phyloP scores from a whole-genome alignment of 164 flowering plant species.

The Liriodendron chinense region DNA sequence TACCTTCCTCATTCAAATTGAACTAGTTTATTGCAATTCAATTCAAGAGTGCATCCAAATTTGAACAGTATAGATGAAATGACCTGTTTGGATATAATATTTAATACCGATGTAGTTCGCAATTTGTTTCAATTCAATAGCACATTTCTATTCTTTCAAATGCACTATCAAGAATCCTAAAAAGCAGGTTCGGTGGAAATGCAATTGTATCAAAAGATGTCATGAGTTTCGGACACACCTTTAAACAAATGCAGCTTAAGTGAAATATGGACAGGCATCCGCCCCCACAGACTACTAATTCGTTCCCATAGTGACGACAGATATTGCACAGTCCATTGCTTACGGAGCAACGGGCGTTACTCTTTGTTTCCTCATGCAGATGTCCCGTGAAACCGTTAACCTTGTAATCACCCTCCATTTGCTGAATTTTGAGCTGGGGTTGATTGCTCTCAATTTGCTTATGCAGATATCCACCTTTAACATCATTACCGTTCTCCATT shows the following conservation, averaged over 20 bases:
- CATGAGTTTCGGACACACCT: slow-evolving; percentile 37
- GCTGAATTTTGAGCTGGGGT: neutral
- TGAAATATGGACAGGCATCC: slow-evolving; percentile 87
- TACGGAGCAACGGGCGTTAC: neutral
- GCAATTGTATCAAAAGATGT: neutral
- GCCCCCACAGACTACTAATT: slow-evolving; percentile 64
- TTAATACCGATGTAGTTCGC: too few species aligned
- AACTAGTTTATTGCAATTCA: too few species aligned
- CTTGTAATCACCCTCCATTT: neutral
- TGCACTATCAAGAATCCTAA: too few species aligned
- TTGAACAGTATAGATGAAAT: too few species aligned
- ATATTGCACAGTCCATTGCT: neutral
- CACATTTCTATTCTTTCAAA: too few species aligned
- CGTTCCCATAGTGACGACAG: slow-evolving; percentile 55
- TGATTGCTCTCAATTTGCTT: too few species aligned
- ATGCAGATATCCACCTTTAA: neutral
- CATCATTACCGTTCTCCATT: neutral
- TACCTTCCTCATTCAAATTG: too few species aligned
- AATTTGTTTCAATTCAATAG: too few species aligned
- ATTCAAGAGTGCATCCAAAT: too few species aligned
- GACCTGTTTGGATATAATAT: too few species aligned
- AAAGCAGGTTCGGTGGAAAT: neutral
- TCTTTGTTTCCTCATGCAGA: neutral
- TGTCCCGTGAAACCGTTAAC: neutral
- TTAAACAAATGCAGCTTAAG: slow-evolving; percentile 55